Percentiles rank a stretch among this genome's conserved stretches.
phyloP scores from a whole-genome alignment of 2,329 filamentous ascomycete genomes.

The Cercospora janseana region DNA sequence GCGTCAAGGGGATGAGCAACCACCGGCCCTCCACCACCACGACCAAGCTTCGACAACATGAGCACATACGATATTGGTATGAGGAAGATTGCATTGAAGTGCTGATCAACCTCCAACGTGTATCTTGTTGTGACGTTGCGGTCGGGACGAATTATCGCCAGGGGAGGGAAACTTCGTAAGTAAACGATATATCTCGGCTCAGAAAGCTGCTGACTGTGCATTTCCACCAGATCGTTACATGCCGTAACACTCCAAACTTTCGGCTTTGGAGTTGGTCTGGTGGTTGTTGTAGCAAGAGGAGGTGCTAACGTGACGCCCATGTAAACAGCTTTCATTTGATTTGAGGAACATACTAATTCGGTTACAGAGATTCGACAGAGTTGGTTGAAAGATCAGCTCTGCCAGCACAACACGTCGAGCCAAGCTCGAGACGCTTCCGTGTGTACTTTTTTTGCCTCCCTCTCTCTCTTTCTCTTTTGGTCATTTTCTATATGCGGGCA shows the following conservation, averaged over 20 bases:
- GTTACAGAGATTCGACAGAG: too few species aligned
- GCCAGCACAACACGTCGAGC: conserved; percentile 1
- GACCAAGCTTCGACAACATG: conserved; percentile 5
- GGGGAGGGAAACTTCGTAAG: conserved; percentile 5
- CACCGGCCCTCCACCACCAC: conserved; percentile 4
- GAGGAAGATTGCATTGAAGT: conserved; percentile 7
- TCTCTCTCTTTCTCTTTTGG: conserved; percentile 3
- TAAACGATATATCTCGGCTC: background rate
- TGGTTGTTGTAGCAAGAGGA: background rate
- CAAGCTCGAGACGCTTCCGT: conserved; percentile 1
- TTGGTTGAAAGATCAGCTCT: background rate
- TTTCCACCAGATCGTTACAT: background rate
- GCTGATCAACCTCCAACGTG: conserved; percentile 8
- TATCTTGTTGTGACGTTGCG: conserved; percentile 10
- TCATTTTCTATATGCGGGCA: background rate
- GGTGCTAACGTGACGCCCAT: background rate
- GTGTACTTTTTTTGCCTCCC: too few species aligned
- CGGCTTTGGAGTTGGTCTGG: background rate
- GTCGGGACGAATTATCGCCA: conserved; percentile 12
- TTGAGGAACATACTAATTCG: background rate
- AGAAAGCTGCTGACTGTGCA: background rate
- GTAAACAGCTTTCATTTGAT: background rate
- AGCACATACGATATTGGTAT: conserved; percentile 12
- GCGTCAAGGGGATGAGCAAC: background rate
- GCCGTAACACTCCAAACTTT: background rate